Evolutionary conservation across 495 filamentous ascomycete genomes (phyloP).

Genomic region (Xylaria flabelliformis): DNA sequence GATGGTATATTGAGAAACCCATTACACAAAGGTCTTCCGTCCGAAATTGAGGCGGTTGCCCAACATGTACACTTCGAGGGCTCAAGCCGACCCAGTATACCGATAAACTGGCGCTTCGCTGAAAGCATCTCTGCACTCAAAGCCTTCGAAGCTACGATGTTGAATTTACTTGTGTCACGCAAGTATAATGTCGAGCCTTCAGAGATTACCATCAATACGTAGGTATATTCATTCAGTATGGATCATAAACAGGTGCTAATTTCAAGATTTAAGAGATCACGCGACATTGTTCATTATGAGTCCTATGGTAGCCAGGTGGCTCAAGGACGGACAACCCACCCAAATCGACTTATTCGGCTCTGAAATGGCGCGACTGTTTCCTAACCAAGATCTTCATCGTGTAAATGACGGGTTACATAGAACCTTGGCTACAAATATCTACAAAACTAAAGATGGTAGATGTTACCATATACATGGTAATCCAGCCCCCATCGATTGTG

Average conservation of each 20-base stretch:
- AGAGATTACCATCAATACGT: constrained; percentile 35
- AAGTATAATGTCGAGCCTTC: constrained; percentile 33
- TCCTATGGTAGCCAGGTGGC: constrained; percentile 8
- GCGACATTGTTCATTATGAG: constrained; percentile 37
- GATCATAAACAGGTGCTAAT: not conserved
- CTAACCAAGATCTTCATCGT: constrained; percentile 26
- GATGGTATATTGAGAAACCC: constrained; percentile 38
- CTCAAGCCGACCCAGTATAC: constrained; percentile 30
- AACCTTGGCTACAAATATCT: constrained; percentile 53
- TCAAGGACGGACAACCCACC: constrained; percentile 15
- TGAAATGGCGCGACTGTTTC: constrained; percentile 10
- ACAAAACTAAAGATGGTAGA: constrained; percentile 53
- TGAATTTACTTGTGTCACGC: constrained; percentile 35
- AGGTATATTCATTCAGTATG: not conserved
- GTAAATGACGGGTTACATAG: constrained; percentile 19
- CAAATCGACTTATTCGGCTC: not conserved
- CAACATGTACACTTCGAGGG: constrained; percentile 32
- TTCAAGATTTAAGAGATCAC: constrained; percentile 26
- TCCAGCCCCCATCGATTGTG: not conserved
- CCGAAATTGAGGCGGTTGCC: constrained; percentile 1
- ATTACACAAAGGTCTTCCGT: constrained; percentile 30
- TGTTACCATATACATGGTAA: constrained; percentile 58
- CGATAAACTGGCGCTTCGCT: constrained; percentile 45
- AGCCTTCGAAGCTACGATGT: constrained; percentile 38
- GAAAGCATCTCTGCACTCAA: constrained; percentile 43